Evolutionary conservation across 176 grass and related monocot species (phyloP), one percentile per base, ranked within the genome.

Genomic region (Carex scoparia): DNA sequence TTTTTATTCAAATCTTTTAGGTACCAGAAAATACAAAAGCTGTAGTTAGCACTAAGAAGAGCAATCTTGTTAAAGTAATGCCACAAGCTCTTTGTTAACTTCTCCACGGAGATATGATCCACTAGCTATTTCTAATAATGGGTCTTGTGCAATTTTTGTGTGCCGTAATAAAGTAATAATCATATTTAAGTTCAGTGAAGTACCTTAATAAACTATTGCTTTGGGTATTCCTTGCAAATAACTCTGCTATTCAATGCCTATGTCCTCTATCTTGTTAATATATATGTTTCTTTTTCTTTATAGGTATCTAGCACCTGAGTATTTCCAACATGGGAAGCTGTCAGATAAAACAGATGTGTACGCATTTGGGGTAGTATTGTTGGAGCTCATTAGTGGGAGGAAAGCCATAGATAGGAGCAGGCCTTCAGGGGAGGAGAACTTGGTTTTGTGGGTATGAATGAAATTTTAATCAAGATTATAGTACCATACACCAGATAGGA

Each of bases 281-380:
- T 85, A 55, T 76, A 32, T 56, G 31, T 75, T 78, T 65, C 71
- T 48, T 71, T 74, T n/a, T 61, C 19, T 79, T 27, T 61, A 31
- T 84, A 90, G 89, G 46, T 90, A 90, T 87, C 19, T 90, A 74
- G 89, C 89, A 42, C 89, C 89, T 56, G 89, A 90, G 67, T 90
- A 90, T 56, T 90, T 90, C 57, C 89, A 90, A 32, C 89, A 90
- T 66, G 89, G 89, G 12, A 90, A 90, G 64, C 59, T 90, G 64
- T 90, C 89, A 33, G 89, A 85, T 66, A 90, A 87, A 87, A 90
- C 89, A 37, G 89, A 90, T 87, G 89, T 90, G 13, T 90, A 90
- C 49, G 81, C 89, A 49, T 87, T 87, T 23, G 89, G 89, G 3
- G 89, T 90, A 16, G 85, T 90, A 37, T 84, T 90, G 12, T 59